A percentile compares a stretch with the other conserved stretches of the same genome.
Conservation (phyloP, 805 yeast species). For the Myxozyma kluyveri region DNA sequence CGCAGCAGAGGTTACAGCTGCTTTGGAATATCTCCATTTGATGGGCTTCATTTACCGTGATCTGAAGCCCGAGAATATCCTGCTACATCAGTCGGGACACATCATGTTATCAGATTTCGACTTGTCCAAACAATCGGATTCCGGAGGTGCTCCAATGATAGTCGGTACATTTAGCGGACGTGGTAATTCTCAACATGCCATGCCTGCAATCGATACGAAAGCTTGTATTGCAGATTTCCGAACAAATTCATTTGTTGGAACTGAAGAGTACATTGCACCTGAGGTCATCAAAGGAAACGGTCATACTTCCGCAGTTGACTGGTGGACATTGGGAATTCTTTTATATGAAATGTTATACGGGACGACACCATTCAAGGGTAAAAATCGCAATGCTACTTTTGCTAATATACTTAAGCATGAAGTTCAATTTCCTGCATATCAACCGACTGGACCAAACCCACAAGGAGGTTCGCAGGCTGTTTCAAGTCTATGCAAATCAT, state of each 20-base stretch:
- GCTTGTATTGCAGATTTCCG: constrained; percentile 94
- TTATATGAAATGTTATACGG: constrained; percentile 94
- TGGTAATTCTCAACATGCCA: constrained; percentile 40
- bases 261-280: constrained; percentile 98
- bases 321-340: constrained; percentile 98
- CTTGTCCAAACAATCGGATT: constrained; percentile 81
- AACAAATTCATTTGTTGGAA: constrained; percentile 97
- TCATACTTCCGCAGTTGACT: constrained; percentile 96
- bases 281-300: constrained; percentile 97
- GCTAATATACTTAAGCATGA: constrained; percentile 82
- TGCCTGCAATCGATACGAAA: constrained; percentile 82
- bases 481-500: constrained; percentile 70
- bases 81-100: constrained; percentile 94
- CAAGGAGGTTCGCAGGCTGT: constrained; percentile 45
- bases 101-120: constrained; percentile 97
- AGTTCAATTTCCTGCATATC: constrained; percentile 57
- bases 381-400: constrained; percentile 83
- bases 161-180: constrained; percentile 38
- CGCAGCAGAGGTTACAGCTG: constrained; percentile 96
- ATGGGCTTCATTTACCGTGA: constrained; percentile 98
- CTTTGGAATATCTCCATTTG: constrained; percentile 88
- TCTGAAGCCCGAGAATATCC: constrained; percentile 91
- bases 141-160: constrained; percentile 72
- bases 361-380: constrained; percentile 94
- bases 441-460: constrained; percentile 20